A percentile compares a stretch with the other conserved stretches of the same genome.
phyloP scores from a whole-genome alignment of 2,329 filamentous ascomycete species.

The Neofusicoccum sp. region DNA sequence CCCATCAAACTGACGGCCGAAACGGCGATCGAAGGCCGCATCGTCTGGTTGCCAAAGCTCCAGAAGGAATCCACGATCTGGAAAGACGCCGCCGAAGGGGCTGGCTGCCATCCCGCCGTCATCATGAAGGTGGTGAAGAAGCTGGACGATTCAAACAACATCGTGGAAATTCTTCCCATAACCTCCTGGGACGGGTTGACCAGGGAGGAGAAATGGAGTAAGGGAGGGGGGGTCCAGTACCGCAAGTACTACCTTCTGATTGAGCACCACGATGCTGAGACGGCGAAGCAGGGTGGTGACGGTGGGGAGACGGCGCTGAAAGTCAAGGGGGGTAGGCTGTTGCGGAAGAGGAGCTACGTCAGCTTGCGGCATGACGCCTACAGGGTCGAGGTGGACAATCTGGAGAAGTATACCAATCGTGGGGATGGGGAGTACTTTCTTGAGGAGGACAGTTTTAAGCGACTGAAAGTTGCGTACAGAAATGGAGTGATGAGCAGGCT shows the following conservation, averaged over 20 bases:
- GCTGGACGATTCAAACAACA: no score
- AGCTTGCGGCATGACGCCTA: background rate
- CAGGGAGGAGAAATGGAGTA: background rate
- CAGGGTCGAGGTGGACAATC: background rate
- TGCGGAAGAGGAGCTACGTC: background rate
- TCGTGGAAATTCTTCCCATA: background rate
- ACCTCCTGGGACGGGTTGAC: background rate
- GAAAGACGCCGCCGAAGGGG: background rate
- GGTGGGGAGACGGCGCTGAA: background rate
- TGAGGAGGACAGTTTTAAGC: background rate
- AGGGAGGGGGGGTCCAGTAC: background rate
- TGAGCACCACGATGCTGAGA: background rate
- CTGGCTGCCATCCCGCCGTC: background rate
- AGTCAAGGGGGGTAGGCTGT: background rate
- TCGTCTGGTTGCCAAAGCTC: background rate
- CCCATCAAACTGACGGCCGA: background rate
- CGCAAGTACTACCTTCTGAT: background rate
- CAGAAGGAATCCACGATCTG: background rate
- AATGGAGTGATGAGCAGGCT: background rate
- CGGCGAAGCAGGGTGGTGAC: background rate
- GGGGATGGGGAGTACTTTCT: background rate
- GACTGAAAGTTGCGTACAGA: background rate
- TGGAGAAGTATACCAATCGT: background rate
- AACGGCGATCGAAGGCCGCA: background rate
- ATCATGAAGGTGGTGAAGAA: background rate